Percentiles rank a stretch among this genome's conserved stretches.
Conservation (phyloP, 1,139 yeast genomes). For the Williopsis jadinii region DNA sequence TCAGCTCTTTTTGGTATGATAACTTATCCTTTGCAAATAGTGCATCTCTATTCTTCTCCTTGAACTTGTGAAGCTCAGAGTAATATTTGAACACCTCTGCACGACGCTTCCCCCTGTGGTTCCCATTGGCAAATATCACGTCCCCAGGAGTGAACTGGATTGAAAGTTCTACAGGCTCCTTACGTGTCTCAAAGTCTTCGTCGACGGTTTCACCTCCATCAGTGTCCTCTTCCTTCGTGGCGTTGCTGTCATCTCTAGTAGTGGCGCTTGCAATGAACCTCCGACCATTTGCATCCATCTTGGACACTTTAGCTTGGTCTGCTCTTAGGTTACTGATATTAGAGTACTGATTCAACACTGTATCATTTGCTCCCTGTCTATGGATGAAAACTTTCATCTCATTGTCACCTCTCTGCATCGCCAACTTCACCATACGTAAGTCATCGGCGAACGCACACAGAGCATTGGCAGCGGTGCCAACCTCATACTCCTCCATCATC, state of each 20-base stretch:
- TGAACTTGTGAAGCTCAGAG: constrained; percentile 11
- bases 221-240: too few species aligned
- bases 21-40: constrained; percentile 3
- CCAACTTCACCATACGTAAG: background rate
- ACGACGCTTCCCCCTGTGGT: constrained; percentile 22
- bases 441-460: constrained; percentile 1
- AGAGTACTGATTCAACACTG: too few species aligned
- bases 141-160: constrained; percentile 9
- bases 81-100: constrained; percentile 18
- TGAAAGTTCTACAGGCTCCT: background rate
- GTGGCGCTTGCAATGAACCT: too few species aligned
- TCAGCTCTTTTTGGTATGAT: background rate
- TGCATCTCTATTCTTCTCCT: constrained; percentile 11
- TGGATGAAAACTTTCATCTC: constrained; percentile 8
- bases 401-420: background rate
- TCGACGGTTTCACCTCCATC: too few species aligned
- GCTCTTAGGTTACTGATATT: too few species aligned
- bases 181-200: background rate
- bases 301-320: too few species aligned
- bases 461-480: constrained; percentile 1
- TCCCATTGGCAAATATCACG: constrained; percentile 22
- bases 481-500: constrained; percentile 1
- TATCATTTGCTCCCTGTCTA: background rate
- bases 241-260: too few species aligned
- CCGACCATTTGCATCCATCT: too few species aligned